These are phyloP conservation scores for Lagenidium giganteum DNA, from an alignment of 352 stramenopile species.

Conservation along the genomic window DNA sequence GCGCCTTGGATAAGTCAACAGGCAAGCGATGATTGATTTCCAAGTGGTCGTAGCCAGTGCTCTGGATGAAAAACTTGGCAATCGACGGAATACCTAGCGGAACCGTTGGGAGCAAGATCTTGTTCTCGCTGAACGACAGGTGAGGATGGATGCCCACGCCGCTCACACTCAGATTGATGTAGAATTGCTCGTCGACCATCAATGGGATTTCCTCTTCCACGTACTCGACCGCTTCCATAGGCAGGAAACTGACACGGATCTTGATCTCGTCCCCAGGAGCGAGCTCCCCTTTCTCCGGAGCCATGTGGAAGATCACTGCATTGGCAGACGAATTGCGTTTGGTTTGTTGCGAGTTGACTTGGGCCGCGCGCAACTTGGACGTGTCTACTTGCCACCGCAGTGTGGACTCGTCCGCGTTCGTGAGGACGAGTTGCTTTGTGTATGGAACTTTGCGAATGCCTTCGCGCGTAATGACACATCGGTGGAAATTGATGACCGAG, in stretches of 20 bases:
- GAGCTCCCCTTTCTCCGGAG: slow-evolving; percentile 75
- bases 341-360: neutral
- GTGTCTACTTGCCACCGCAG: slow-evolving; percentile 84
- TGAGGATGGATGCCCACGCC: slow-evolving; percentile 89
- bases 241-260: slow-evolving; percentile 85
- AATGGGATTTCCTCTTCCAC: slow-evolving; percentile 67
- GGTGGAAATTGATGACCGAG: slow-evolving; percentile 76
- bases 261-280: slow-evolving; percentile 67
- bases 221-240: slow-evolving; percentile 75
- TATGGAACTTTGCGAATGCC: slow-evolving; percentile 85
- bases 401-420: slow-evolving; percentile 52
- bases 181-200: slow-evolving; percentile 60
- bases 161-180: slow-evolving; percentile 74
- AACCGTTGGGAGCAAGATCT: slow-evolving; percentile 86
- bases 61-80: slow-evolving; percentile 72
- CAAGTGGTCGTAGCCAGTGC: slow-evolving; percentile 89
- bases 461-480: slow-evolving; percentile 82
- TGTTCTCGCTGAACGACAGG: slow-evolving; percentile 85
- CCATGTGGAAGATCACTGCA: slow-evolving; percentile 73
- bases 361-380: slow-evolving; percentile 19
- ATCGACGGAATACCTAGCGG: slow-evolving; percentile 74
- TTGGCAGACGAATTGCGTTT: slow-evolving; percentile 20
- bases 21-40: slow-evolving; percentile 82
- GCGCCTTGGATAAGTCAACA: slow-evolving; percentile 68
- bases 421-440: slow-evolving; percentile 71